Evolutionary conservation across 495 filamentous ascomycete species (phyloP).

Genomic region (Talaromyces proteolyticus): DNA sequence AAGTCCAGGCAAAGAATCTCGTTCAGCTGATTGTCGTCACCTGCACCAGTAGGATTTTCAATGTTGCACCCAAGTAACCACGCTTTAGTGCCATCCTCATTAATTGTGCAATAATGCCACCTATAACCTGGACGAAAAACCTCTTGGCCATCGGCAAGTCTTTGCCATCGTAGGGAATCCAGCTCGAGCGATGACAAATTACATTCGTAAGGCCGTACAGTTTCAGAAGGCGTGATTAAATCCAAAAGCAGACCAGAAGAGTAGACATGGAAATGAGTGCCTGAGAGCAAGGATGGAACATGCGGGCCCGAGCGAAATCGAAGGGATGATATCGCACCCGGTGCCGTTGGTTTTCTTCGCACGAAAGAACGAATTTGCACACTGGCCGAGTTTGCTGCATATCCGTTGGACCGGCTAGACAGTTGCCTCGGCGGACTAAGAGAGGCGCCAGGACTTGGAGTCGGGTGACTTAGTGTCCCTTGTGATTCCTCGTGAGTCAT

Average conservation of each 20-base stretch:
- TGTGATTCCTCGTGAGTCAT: constrained; percentile 51
- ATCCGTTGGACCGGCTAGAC: constrained; percentile 58
- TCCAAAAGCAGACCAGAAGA: constrained; percentile 89
- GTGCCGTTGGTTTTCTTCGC: constrained; percentile 65
- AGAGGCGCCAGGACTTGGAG: constrained; percentile 39
- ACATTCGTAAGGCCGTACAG: constrained; percentile 77
- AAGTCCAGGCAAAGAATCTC: constrained; percentile 91
- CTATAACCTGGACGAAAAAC: constrained; percentile 82
- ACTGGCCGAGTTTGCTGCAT: constrained; percentile 84
- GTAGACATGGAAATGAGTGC: constrained; percentile 91
- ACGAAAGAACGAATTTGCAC: constrained; percentile 74
- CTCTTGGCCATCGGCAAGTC: constrained; percentile 85
- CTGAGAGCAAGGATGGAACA: constrained; percentile 80
- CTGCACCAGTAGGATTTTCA: constrained; percentile 51
- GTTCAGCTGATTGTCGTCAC: constrained; percentile 81
- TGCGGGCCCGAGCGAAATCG: constrained; percentile 85
- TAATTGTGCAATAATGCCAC: constrained; percentile 96
- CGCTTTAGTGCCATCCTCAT: constrained; percentile 87
- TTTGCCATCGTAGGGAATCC: constrained; percentile 83
- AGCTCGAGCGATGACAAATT: constrained; percentile 85
- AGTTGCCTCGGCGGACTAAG: constrained; percentile 32
- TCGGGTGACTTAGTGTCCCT: constrained; percentile 18
- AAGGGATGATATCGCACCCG: constrained; percentile 83
- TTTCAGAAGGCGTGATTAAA: constrained; percentile 86
- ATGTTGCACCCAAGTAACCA: constrained; percentile 92